Base-by-base conservation (phyloP, 202 grass and related monocot species). In the Brachypodium distachyon region DNA sequence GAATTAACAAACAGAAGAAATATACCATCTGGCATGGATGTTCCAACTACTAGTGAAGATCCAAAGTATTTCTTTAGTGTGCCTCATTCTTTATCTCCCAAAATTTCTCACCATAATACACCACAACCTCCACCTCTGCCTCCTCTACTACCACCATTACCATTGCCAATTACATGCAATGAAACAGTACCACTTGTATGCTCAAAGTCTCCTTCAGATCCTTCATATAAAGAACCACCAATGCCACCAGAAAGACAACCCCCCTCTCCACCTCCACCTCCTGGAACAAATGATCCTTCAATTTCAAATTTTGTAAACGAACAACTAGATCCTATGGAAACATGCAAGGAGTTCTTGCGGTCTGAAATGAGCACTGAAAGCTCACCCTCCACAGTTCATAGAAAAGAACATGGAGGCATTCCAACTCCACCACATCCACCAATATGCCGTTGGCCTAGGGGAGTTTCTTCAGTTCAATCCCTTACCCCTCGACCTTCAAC, bases 381-480 rank as follows among this genome's bases (percentile, higher is more conserved):
- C 9, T 49, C 76, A 57, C 14, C 59, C 33, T 60, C 60, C 25
- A 21, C 21, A 65, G 22, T 14, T 76, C 61, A 51, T 53, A 56
- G 37, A 61, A 46, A 79, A 83, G 80, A 73, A 22, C 43, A 79
- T 48, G 38, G 49, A 84, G 34, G 14, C 47, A 59, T 85, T 65
- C 32, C 81, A 81, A 81, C 56, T 48, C 72, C 65, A 42, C 63
- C 56, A 7, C 42, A 49, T 27, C 65, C 77, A 61, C 66, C 73
- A 44, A 27, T 14, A 12, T 57, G 29, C 40, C 38, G 57, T 21
- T 40, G 78, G 56, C 40, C 62, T 40, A 31, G 8, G 4, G 55
- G 40, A 62, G 49, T 57, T 67, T 67, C 36, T 52, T 42, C 27
- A n/a, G 40, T 51, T 25, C 18, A 56, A 47, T 39, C 23, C 14